These are phyloP conservation scores for Colletotrichum liriopes DNA, from an alignment of 2,329 filamentous ascomycete genomes.

Conservation along the genomic window DNA sequence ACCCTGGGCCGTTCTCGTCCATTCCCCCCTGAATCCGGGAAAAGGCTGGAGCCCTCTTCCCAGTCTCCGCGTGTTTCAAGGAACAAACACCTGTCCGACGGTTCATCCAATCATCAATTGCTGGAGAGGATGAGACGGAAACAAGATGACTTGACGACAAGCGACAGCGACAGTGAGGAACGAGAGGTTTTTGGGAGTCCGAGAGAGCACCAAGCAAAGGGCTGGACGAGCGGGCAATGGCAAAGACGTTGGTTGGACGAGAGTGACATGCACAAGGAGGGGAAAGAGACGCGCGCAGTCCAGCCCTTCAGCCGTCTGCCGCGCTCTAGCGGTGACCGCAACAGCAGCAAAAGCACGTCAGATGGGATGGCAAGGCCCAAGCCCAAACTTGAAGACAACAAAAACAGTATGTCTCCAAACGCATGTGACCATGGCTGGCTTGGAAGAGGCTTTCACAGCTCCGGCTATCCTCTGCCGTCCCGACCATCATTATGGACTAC, in stretches of 20 bases:
- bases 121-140: slow-evolving; percentile 9
- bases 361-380: slow-evolving; percentile 1
- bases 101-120: slow-evolving; percentile 23
- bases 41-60: slow-evolving; percentile 32
- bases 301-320: background rate
- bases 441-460: background rate
- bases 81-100: slow-evolving; percentile 22
- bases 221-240: slow-evolving; percentile 1
- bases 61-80: slow-evolving; percentile 40
- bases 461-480: slow-evolving; percentile 27
- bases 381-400: background rate
- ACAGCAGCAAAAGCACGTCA: slow-evolving; percentile 13
- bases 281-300: slow-evolving; percentile 9
- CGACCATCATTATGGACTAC: background rate
- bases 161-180: slow-evolving; percentile 9
- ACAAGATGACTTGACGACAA: slow-evolving; percentile 22
- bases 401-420: background rate
- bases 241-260: slow-evolving; percentile 19
- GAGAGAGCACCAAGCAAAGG: slow-evolving; percentile 27
- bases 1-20: slow-evolving; percentile 14
- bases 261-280: background rate
- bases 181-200: slow-evolving; percentile 18
- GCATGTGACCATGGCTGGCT: slow-evolving; percentile 26
- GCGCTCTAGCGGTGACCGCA: slow-evolving; percentile 21
- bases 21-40: background rate